These are phyloP conservation scores for Solanum bukasovii DNA, from an alignment of 257 asterid genomes.

Conservation along the genomic window DNA sequence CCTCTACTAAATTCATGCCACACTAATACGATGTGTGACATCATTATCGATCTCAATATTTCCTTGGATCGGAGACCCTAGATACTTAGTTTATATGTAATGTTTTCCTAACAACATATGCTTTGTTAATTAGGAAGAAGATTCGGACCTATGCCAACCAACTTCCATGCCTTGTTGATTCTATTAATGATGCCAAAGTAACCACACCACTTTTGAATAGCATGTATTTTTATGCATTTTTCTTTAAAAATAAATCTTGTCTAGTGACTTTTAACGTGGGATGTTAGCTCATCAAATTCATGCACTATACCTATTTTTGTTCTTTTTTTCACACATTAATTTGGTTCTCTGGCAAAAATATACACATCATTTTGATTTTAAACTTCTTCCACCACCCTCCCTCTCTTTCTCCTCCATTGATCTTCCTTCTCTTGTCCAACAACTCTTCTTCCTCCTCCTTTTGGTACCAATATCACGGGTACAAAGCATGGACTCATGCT, in stretches of 20 bases:
- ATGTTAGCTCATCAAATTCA: neutral
- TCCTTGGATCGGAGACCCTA: no score
- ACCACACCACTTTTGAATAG: neutral
- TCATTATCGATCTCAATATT: no score
- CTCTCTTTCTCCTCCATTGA: neutral
- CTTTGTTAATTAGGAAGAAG: no score
- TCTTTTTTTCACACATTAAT: neutral
- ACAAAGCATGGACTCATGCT: neutral
- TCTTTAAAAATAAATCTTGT: neutral
- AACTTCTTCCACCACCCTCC: neutral
- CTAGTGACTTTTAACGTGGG: neutral
- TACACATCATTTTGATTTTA: neutral
- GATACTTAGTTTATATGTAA: no score
- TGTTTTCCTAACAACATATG: no score
- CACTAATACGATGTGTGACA: no score
- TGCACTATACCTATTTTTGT: neutral
- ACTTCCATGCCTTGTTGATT: neutral
- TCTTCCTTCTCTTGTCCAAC: neutral
- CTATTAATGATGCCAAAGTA: neutral
- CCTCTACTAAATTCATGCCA: no score
- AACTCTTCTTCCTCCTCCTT: neutral
- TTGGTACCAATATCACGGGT: neutral
- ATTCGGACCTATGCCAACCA: neutral
- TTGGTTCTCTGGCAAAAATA: neutral
- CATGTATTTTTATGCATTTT: no score